Evolutionary conservation across 2,329 filamentous ascomycete species (phyloP).

Genomic region (Aspergillus nomiae): DNA sequence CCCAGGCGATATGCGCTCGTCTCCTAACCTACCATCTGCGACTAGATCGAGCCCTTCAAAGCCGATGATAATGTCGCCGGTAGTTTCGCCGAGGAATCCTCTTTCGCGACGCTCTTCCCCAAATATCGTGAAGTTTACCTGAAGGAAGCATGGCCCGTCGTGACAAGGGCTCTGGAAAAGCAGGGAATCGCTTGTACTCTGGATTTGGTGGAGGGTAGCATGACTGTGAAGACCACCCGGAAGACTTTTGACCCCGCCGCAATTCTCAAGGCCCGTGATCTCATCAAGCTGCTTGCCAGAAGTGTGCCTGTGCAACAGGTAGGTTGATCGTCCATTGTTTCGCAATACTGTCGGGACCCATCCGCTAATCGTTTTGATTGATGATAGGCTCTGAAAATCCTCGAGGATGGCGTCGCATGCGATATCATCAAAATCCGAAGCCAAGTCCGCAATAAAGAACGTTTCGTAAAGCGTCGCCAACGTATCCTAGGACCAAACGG

Average conservation of each 20-base stretch:
- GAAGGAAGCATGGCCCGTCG: constrained; percentile 87
- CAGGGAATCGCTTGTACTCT: constrained; percentile 86
- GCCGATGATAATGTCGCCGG: constrained; percentile 82
- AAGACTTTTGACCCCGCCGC: constrained; percentile 90
- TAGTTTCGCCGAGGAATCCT: constrained; percentile 89
- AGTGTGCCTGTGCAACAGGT: constrained; percentile 86
- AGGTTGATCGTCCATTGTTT: constrained; percentile 5
- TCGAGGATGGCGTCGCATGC: constrained; percentile 87
- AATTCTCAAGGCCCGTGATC: constrained; percentile 88
- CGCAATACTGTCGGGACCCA: background rate
- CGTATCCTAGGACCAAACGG: constrained; percentile 89
- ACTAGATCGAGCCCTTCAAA: constrained; percentile 76
- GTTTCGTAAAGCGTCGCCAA: constrained; percentile 92
- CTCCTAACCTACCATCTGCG: constrained; percentile 8
- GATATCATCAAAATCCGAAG: constrained; percentile 96
- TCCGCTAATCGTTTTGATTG: background rate
- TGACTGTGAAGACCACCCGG: constrained; percentile 93
- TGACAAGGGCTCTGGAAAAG: constrained; percentile 86
- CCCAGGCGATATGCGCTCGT: background rate
- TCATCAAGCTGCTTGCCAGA: constrained; percentile 89
- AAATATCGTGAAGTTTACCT: constrained; percentile 96
- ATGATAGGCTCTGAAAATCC: constrained; percentile 76
- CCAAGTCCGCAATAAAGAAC: constrained; percentile 88
- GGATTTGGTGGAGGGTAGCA: constrained; percentile 91
- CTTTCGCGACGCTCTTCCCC: constrained; percentile 80